phyloP scores from a whole-genome alignment of 2,329 filamentous ascomycete genomes.

The Emmonsiellopsis sp. region DNA sequence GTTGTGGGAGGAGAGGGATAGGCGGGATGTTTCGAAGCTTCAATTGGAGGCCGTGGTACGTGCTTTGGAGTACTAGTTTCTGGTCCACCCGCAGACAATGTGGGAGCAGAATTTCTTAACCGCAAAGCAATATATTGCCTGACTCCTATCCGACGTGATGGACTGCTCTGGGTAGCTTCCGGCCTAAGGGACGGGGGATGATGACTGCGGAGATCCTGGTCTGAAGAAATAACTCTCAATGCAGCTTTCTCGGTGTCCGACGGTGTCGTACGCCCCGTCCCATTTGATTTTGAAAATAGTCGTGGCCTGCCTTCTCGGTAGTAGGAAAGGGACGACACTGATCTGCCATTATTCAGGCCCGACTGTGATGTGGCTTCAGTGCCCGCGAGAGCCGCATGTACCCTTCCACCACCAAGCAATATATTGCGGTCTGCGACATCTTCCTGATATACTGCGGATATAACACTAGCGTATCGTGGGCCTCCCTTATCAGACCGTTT shows the following conservation, averaged over 20 bases:
- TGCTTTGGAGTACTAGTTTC: not conserved
- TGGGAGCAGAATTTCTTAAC: slow-evolving; percentile 4
- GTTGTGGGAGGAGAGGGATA: not conserved
- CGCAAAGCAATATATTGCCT: slow-evolving; percentile 1
- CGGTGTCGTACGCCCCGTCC: not conserved
- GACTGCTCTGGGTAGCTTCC: not conserved
- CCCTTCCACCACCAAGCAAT: slow-evolving; percentile 15
- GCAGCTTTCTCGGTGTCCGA: not conserved
- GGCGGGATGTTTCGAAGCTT: not conserved
- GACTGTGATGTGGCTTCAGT: slow-evolving; percentile 12
- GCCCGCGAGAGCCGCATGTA: slow-evolving; percentile 14
- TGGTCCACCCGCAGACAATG: not conserved
- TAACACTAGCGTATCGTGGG: slow-evolving; percentile 20
- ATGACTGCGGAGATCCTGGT: slow-evolving; percentile 15
- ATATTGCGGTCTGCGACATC: slow-evolving; percentile 35
- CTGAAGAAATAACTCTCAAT: slow-evolving; percentile 11
- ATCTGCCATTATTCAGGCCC: not conserved
- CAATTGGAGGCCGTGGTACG: not conserved
- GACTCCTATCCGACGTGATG: not conserved
- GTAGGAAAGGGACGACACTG: not conserved
- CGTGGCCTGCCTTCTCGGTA: slow-evolving; percentile 6
- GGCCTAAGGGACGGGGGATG: not conserved
- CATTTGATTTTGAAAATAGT: slow-evolving; percentile 1
- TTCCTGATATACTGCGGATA: slow-evolving; percentile 30
- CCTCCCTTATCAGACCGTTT: slow-evolving; percentile 13